Evolutionary conservation across 2,329 filamentous ascomycete species (phyloP), one percentile per base, ranked within the genome.

Genomic region (Aspergillus sp.): DNA sequence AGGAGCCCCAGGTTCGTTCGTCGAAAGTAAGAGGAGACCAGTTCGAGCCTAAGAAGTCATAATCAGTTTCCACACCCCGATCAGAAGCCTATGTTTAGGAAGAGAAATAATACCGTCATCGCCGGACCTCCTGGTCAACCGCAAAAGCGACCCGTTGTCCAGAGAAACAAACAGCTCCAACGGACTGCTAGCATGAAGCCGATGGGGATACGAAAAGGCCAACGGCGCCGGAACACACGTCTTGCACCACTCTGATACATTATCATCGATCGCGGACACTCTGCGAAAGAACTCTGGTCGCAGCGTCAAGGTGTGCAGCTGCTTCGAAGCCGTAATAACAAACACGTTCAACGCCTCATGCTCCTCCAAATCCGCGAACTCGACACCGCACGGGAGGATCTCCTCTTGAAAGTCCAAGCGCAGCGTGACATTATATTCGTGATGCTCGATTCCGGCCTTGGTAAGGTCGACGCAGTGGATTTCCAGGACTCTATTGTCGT

Each of bases 261-360:
- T 84, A 45, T 84, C 80, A 55, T 94, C 88, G 13, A 84, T 81
- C 17, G 82, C 82, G 1, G 79, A 75, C 50, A 79, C 77, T 64
- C 83, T 83, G 51, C 83, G 79, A 66, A 97, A 95, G 62, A 88
- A 85, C 57, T 93, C 88, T 25, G 87, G 85, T 50, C 85, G 84
- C 44, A 98, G 70, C n/a, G 80, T 85, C 55, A 98, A 78, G 10
- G 88, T 90, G 70, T 90, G 90, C 15, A 98, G 76, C 54, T 88
- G 83, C 61, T 85, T 87, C n/a, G 80, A 75, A 52, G 83, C 80
- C 51, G 90, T 91, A 60, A 95, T 76, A 44, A 87, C 86, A 67
- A 90, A 94, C 39, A 90, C 79, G 57, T 80, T 85, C 45, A 96
- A 72, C 51, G 83, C 79, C 74, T 95, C 87, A 60, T 85, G 85